Percentiles rank a stretch among this genome's conserved stretches.
These are phyloP conservation scores for Colletotrichum echinochloae DNA, from an alignment of 2,329 filamentous ascomycete species.

Conservation along the genomic window DNA sequence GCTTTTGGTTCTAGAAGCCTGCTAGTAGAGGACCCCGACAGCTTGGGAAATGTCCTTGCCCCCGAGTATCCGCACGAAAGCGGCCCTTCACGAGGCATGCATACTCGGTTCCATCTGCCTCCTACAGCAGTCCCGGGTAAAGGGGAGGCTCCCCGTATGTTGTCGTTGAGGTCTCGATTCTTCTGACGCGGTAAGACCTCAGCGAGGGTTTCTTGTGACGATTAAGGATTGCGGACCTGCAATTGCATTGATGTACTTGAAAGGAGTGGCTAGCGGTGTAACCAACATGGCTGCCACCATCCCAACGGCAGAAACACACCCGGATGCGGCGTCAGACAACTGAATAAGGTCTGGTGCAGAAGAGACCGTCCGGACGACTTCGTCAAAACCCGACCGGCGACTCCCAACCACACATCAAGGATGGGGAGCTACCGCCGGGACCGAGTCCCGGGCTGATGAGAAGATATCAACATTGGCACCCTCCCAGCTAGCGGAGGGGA, in stretches of 20 bases:
- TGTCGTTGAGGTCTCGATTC: not conserved
- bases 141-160: not conserved
- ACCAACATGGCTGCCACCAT: not conserved
- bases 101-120: not conserved
- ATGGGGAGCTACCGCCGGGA: slow-evolving; percentile 20
- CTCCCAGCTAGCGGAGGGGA: too few relatives aligned
- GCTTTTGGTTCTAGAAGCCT: not conserved
- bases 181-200: not conserved
- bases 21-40: not conserved
- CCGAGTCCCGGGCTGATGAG: not conserved
- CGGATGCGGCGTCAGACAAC: not conserved
- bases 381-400: not conserved
- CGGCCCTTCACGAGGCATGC: too few relatives aligned
- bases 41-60: not conserved
- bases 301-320: not conserved
- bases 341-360: not conserved
- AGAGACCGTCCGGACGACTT: not conserved
- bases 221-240: not conserved
- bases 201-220: not conserved
- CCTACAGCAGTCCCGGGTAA: not conserved
- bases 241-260: not conserved
- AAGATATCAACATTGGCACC: not conserved
- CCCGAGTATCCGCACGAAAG: not conserved
- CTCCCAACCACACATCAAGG: not conserved
- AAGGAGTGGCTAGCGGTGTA: not conserved